Percentiles rank a stretch among this genome's conserved stretches.
Evolutionary conservation across 2,329 filamentous ascomycete species (phyloP).

Genomic region (Cyclaneusma minus): DNA sequence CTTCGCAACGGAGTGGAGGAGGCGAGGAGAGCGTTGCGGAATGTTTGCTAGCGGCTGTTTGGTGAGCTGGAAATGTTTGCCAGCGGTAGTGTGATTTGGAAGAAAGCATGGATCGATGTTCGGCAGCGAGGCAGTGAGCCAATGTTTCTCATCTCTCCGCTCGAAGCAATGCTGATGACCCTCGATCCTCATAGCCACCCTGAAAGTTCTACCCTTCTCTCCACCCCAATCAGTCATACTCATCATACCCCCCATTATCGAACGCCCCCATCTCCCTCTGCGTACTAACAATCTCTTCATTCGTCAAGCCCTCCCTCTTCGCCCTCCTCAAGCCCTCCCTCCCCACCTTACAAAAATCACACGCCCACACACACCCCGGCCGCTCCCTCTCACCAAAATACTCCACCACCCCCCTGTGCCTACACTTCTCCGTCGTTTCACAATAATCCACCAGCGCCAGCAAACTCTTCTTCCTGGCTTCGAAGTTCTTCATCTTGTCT

Average conservation of each 20-base stretch:
- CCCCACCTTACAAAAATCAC: conserved; percentile 62
- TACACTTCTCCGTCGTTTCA: conserved; percentile 57
- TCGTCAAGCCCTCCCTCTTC: conserved; percentile 38
- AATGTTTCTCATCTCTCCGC: no score
- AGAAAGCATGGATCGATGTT: no score
- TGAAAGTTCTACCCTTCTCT: conserved; percentile 13
- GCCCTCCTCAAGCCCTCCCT: conserved; percentile 38
- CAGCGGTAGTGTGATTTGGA: no score
- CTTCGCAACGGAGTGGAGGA: no score
- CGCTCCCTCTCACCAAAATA: conserved; percentile 57
- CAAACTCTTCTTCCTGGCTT: conserved; percentile 45
- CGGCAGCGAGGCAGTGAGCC: no score
- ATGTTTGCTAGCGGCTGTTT: no score
- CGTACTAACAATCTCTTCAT: conserved; percentile 47
- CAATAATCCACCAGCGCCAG: conserved; percentile 64
- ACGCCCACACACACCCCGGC: conserved; percentile 56
- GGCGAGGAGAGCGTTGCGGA: no score
- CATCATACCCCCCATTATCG: conserved; percentile 37
- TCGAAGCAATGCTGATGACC: no score
- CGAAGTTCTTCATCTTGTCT: conserved; percentile 24
- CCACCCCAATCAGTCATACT: conserved; percentile 17
- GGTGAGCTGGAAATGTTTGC: no score
- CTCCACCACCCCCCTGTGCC: conserved; percentile 58
- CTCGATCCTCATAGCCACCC: no score
- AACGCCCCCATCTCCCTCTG: conserved; percentile 43